These are phyloP conservation scores for Metschnikowia gruessii DNA, from an alignment of 805 yeast species.

Conservation along the genomic window DNA sequence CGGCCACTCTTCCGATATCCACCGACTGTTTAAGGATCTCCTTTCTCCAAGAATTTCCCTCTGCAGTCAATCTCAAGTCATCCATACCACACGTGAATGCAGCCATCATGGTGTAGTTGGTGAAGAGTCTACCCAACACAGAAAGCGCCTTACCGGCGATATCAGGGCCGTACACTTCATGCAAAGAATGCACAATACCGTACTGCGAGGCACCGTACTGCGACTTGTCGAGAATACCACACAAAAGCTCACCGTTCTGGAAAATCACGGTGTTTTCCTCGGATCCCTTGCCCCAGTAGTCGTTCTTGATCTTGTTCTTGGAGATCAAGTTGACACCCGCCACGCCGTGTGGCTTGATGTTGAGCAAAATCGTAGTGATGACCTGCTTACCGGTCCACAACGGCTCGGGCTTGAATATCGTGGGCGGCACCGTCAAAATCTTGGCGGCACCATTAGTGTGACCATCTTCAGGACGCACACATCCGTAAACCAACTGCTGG, in stretches of 20 bases:
- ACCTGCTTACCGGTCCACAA: constrained; percentile 99
- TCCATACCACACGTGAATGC: constrained; percentile 99
- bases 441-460: constrained; percentile 68
- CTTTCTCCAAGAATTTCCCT: constrained; percentile 86
- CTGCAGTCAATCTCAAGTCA: constrained; percentile 85
- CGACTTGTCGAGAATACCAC: constrained; percentile 95
- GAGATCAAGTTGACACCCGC: constrained; percentile 89
- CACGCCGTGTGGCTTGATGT: constrained; percentile 79
- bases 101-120: constrained; percentile 85
- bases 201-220: constrained; percentile 98
- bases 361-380: constrained; percentile 84
- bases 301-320: constrained; percentile 86
- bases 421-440: constrained; percentile 83
- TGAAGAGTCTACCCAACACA: constrained; percentile 92
- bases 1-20: constrained; percentile 88
- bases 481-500: constrained; percentile 90
- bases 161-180: constrained; percentile 90
- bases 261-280: constrained; percentile 83
- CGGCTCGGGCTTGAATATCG: constrained; percentile 80
- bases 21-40: constrained; percentile 75
- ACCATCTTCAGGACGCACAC: constrained; percentile 96
- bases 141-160: constrained; percentile 87
- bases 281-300: constrained; percentile 89
- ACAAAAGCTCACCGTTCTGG: constrained; percentile 79
- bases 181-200: constrained; percentile 94